Evolutionary conservation across 2,329 filamentous ascomycete genomes (phyloP), one percentile per base, ranked within the genome.

Genomic region (Xylariales sp.): DNA sequence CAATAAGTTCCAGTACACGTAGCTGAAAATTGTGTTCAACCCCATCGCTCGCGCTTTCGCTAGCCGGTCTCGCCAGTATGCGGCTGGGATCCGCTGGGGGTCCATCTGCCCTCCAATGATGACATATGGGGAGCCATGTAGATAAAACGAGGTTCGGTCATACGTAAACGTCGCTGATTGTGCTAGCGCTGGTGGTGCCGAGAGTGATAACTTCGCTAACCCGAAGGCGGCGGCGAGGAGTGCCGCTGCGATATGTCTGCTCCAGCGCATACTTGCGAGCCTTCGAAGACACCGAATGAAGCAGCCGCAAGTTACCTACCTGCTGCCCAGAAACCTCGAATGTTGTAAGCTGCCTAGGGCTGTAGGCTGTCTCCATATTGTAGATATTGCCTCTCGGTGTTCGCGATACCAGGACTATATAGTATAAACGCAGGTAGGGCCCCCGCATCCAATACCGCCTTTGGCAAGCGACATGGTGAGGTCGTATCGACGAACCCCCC

Each of bases 61-160:
- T 0, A 85, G 73, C 9, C 84, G 79, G 52, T 85, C 80, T 16
- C 77, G 73, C 84, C 84, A 86, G 72, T 84, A 84, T 34, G 78
- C 71, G 4, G 76, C 77, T 0, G 83, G 84, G 45, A 86, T 81
- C 12, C 83, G 80, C 68, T 86, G 84, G 0, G 83, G 83, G 64
- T 85, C 83, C 78, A 85, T 85, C 72, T 85, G 82, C 1, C 83
- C 83, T 1, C 83, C 83, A 63, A 85, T 81, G 54, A 85, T 83
- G 43, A 80, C 75, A 65, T 77, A 80, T 6, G 78, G 77, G 53
- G 79, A 71, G 5, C 79, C 82, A 74, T 82, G 73, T 52, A 83
- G 74, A 36, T 81, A 77, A 71, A 83, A 83, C 1, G 78, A 74
- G 9, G 71, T 74, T 28, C 73, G 74, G 64, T 83, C 78, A 64